These are phyloP conservation scores for Daedaleopsis nitida DNA, from an alignment of 768 basidiomycete genomes.

Conservation along the genomic window DNA sequence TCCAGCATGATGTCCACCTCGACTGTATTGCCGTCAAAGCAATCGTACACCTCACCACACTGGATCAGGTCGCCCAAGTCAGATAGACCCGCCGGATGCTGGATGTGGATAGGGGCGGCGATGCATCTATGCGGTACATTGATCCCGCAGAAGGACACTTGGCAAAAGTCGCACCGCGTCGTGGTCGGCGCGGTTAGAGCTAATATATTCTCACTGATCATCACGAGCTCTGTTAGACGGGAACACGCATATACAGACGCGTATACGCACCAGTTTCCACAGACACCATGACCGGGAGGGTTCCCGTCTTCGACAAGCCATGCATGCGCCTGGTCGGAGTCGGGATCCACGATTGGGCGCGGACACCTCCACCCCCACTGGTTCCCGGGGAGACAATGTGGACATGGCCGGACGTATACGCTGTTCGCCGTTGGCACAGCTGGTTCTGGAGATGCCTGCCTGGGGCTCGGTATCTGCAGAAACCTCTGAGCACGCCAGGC, in stretches of 20 bases:
- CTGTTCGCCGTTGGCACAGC: slow-evolving; percentile 60
- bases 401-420: slow-evolving; percentile 77
- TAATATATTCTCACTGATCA: slow-evolving; percentile 68
- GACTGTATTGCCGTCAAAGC: slow-evolving; percentile 73
- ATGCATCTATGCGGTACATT: slow-evolving; percentile 73
- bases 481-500: not conserved
- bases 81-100: slow-evolving; percentile 69
- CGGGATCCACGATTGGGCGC: slow-evolving; percentile 76
- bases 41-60: slow-evolving; percentile 75
- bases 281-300: slow-evolving; percentile 79
- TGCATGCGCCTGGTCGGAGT: slow-evolving; percentile 65
- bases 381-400: slow-evolving; percentile 72
- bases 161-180: slow-evolving; percentile 83
- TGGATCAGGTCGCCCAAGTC: slow-evolving; percentile 78
- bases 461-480: slow-evolving; percentile 69
- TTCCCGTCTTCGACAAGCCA: slow-evolving; percentile 78
- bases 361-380: slow-evolving; percentile 80
- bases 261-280: slow-evolving; percentile 74
- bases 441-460: slow-evolving; percentile 77
- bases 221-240: not conserved
- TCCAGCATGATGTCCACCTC: slow-evolving; percentile 88
- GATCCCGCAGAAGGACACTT: slow-evolving; percentile 82
- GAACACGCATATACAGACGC: not conserved
- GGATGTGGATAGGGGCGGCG: slow-evolving; percentile 54
- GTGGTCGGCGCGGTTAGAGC: slow-evolving; percentile 74